Evolutionary conservation across 208 protist genomes (phyloP).

Genomic region (Crithidia expoeki): DNA sequence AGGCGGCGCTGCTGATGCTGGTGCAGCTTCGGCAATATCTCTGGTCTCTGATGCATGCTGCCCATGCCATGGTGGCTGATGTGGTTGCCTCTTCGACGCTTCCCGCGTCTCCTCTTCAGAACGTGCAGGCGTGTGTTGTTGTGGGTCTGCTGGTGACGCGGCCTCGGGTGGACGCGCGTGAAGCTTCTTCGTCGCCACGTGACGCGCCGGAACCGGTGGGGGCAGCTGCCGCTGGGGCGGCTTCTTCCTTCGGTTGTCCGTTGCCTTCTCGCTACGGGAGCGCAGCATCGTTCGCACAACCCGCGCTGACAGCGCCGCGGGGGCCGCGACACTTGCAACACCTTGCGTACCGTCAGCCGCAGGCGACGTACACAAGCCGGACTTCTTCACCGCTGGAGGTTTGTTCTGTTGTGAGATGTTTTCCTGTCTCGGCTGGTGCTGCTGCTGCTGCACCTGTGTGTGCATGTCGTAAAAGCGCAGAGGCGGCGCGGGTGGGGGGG

Average conservation of each 20-base stretch:
- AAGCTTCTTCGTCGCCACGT: not conserved
- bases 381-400: not conserved
- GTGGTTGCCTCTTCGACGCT: too few species aligned
- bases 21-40: too few species aligned
- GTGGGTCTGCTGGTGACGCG: too few species aligned
- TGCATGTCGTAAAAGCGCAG: conserved; percentile 11
- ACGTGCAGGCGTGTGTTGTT: too few species aligned
- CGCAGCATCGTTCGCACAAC: conserved; percentile 3
- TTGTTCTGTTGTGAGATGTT: not conserved
- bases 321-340: not conserved
- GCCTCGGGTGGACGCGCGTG: too few species aligned
- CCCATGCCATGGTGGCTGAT: too few species aligned
- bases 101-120: too few species aligned
- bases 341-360: not conserved
- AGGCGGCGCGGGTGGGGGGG: conserved; percentile 8
- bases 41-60: too few species aligned
- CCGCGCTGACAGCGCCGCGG: not conserved
- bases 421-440: not conserved
- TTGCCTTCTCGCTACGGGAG: not conserved
- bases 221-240: not conserved
- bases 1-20: not conserved
- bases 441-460: conserved; percentile 2
- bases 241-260: not conserved
- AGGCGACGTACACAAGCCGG: too few species aligned
- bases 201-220: not conserved